Evolutionary conservation across 2,329 filamentous ascomycete genomes (phyloP).

Genomic region (Fusarium brevicatenulatum): DNA sequence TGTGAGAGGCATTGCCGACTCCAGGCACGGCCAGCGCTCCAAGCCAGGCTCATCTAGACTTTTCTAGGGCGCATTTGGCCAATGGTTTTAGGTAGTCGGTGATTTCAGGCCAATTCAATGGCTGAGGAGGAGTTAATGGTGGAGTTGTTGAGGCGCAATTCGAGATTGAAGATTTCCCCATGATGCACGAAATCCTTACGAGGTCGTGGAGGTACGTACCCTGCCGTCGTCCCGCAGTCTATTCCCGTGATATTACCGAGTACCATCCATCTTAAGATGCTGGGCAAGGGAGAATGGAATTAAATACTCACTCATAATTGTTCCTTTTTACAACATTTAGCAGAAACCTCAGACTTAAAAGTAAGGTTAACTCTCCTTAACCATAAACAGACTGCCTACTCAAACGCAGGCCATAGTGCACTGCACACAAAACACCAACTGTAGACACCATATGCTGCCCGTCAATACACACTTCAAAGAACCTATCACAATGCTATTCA

Average conservation of each 20-base stretch:
- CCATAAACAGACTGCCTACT: neutral
- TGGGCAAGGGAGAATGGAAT: neutral
- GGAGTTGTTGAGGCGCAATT: slow-evolving; percentile 5
- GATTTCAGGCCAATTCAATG: slow-evolving; percentile 7
- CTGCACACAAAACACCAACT: neutral
- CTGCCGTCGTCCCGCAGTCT: neutral
- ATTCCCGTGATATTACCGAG: slow-evolving; percentile 2
- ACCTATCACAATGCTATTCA: neutral
- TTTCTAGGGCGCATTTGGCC: slow-evolving; percentile 39
- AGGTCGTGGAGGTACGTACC: slow-evolving; percentile 32
- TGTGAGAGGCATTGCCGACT: slow-evolving; percentile 49
- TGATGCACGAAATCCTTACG: slow-evolving; percentile 31
- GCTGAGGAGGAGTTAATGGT: neutral
- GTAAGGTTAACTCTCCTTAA: neutral
- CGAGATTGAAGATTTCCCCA: slow-evolving; percentile 21
- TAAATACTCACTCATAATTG: neutral
- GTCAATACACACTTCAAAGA: neutral
- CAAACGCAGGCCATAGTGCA: neutral
- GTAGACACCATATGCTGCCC: neutral
- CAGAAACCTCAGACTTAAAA: neutral
- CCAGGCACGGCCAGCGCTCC: slow-evolving; percentile 51
- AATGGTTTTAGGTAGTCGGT: neutral
- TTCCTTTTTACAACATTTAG: neutral
- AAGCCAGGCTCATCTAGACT: slow-evolving; percentile 51
- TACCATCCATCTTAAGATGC: neutral